Base-by-base conservation (phyloP, 164 flowering plant genomes). In the Piper betle region DNA sequence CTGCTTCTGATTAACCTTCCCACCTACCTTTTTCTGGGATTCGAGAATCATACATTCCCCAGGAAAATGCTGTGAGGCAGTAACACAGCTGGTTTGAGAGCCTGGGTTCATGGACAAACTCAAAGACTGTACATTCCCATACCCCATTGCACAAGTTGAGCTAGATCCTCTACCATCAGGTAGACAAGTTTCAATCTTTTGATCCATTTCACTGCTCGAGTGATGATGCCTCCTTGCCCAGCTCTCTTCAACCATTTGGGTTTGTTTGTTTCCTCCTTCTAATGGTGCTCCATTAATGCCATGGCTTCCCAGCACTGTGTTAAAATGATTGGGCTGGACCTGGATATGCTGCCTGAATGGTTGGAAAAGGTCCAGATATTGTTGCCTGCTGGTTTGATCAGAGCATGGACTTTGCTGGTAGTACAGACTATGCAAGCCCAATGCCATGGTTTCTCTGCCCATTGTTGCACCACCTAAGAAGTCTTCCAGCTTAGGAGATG, bases 101-200 rank as follows among this genome's bases (percentile, higher is more conserved):
- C 92, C 88, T 60, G 92, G 92, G 68, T 92, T 88, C 90, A 88
- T 85, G 11, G 92, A 84, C 79, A 88, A 70, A 72, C 82, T 85
- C 39, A 88, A 64, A 38, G 92, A 79, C 80, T 85, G 86, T 17
- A 88, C 75, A 65, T 85, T 86, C 20, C 85, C 83, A 69, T 74
- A 79, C 40, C 76, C 76, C 66, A 79, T 69, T 53, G 73, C 62
- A 60, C 72, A 69, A 60, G 58, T 64, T 37, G 80, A 61, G 10
- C 69, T 76, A 62, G 69, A 39, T 15, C 71, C 79, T 15, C 75
- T 77, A 39, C 69, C 78, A 16, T 70, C 75, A 42, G 62, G 69
- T 53, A 71, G 33, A 60, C 59, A 52, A 46, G 42, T 62, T 41
- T 39, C 67, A 66, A 76, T 69, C 41, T 74, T 75, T 64, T 75